phyloP scores from a whole-genome alignment of 805 yeast genomes.

The Candida parachauliodes region DNA sequence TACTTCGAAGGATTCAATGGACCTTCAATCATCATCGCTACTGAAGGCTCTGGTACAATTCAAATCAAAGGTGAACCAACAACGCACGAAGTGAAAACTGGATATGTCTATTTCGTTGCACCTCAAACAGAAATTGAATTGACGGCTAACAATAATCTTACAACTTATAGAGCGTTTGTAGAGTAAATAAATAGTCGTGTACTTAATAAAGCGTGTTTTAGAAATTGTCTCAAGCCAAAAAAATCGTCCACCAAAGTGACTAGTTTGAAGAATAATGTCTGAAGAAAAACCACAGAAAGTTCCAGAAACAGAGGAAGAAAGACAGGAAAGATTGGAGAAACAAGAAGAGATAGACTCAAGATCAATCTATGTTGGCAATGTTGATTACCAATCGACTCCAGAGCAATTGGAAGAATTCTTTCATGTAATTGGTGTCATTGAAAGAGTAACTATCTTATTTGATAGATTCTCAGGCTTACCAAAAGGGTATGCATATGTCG shows the following conservation, averaged over 20 bases:
- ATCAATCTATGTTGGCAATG: conserved; percentile 53
- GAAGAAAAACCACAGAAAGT: conserved; percentile 6
- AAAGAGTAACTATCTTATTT: conserved; percentile 50
- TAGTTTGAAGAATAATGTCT: conserved; percentile 5
- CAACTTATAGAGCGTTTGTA: conserved; percentile 87
- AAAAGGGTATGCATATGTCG: conserved; percentile 63
- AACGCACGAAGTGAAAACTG: conserved; percentile 47
- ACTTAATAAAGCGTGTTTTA: not conserved
- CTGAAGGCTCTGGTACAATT: conserved; percentile 72
- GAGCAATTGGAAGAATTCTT: conserved; percentile 48
- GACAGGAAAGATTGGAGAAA: conserved; percentile 26
- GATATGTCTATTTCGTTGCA: conserved; percentile 81
- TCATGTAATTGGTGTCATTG: conserved; percentile 41
- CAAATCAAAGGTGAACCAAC: conserved; percentile 35
- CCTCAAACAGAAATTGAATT: conserved; percentile 69
- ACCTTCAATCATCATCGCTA: conserved; percentile 81
- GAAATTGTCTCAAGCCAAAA: not conserved
- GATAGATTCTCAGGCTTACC: conserved; percentile 44
- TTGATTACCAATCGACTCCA: conserved; percentile 47
- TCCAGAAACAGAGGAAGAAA: conserved; percentile 29
- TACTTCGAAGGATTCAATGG: conserved; percentile 65
- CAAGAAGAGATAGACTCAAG: conserved; percentile 50
- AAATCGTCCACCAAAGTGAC: conserved; percentile 1
- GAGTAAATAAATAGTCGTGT: conserved; percentile 31
- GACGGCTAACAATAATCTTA: conserved; percentile 49